phyloP scores from a whole-genome alignment of 495 filamentous ascomycete species.

The Neurospora sp. region DNA sequence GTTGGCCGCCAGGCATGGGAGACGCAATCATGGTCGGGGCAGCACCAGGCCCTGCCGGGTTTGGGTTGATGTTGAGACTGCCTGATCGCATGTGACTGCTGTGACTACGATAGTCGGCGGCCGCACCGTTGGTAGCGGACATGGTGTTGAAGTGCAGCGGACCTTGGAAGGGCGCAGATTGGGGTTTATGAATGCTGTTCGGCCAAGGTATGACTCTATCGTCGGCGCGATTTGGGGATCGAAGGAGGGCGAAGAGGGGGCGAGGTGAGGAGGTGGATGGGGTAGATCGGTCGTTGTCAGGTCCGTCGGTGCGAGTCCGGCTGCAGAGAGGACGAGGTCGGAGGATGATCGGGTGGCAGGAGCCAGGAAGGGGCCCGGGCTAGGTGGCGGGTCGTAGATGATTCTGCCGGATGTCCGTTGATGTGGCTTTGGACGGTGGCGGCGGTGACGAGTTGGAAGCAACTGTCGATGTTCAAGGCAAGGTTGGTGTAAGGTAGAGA shows the following conservation, averaged over 20 bases:
- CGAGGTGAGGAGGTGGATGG: neutral
- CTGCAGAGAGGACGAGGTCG: neutral
- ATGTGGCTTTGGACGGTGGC: neutral
- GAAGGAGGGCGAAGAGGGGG: neutral
- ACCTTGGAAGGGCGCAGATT: neutral
- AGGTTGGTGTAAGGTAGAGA: neutral
- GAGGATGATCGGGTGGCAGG: neutral
- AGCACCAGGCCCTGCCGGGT: slow-evolving; percentile 16
- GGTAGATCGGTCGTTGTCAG: neutral
- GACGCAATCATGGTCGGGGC: slow-evolving; percentile 17
- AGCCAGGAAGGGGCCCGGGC: neutral
- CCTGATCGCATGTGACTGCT: slow-evolving; percentile 36
- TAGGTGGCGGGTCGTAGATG: neutral
- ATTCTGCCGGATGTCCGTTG: neutral
- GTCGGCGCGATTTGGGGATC: neutral
- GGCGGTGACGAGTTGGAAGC: neutral
- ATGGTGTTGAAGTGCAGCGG: neutral
- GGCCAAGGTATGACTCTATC: neutral
- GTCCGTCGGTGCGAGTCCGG: neutral
- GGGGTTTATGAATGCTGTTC: neutral
- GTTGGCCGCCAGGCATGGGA: slow-evolving; percentile 27
- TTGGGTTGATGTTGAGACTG: slow-evolving; percentile 42
- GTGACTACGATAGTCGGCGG: slow-evolving; percentile 30
- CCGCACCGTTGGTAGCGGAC: neutral
- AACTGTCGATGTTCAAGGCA: neutral